Evolutionary conservation across 2,329 filamentous ascomycete genomes (phyloP).

Genomic region (Pyricularia sp.): DNA sequence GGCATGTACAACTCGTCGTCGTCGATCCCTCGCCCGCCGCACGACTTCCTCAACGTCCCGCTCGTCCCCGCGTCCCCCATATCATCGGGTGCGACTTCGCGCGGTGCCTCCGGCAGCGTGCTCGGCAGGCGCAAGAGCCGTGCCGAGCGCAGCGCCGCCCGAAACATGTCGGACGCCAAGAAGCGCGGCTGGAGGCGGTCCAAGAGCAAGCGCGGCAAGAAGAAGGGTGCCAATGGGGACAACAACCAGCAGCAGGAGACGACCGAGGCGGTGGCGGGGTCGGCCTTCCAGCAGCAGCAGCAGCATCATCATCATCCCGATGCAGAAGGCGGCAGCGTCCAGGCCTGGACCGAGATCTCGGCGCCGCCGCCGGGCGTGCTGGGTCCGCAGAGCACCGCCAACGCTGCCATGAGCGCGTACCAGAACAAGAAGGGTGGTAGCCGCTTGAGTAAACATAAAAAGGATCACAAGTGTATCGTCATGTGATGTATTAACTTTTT

Average conservation of each 20-base stretch:
- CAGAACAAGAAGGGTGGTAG: constrained; percentile 2
- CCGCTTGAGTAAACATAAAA: constrained; percentile 5
- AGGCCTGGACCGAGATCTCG: constrained; percentile 37
- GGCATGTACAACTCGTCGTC: constrained; percentile 33
- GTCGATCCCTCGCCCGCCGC: not conserved
- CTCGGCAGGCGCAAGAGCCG: constrained; percentile 31
- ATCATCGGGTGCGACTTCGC: not conserved
- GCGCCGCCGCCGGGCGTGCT: constrained; percentile 2
- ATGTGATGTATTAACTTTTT: constrained; percentile 7
- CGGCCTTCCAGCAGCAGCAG: not conserved
- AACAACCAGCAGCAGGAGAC: constrained; percentile 9
- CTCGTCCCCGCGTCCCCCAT: not conserved
- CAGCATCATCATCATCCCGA: too few relatives aligned
- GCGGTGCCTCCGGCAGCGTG: constrained; percentile 15
- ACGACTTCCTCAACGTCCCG: not conserved
- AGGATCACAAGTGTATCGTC: constrained; percentile 8
- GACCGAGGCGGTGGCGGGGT: not conserved
- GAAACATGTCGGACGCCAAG: constrained; percentile 49
- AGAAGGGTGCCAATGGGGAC: not conserved
- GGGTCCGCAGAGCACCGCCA: not conserved
- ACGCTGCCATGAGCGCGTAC: not conserved
- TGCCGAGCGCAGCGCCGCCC: constrained; percentile 46
- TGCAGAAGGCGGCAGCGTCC: constrained; percentile 7
- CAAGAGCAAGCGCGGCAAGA: constrained; percentile 21
- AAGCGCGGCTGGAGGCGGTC: constrained; percentile 36